Conservation (phyloP, 768 basidiomycete genomes). For the Coprinopsis sp. region DNA sequence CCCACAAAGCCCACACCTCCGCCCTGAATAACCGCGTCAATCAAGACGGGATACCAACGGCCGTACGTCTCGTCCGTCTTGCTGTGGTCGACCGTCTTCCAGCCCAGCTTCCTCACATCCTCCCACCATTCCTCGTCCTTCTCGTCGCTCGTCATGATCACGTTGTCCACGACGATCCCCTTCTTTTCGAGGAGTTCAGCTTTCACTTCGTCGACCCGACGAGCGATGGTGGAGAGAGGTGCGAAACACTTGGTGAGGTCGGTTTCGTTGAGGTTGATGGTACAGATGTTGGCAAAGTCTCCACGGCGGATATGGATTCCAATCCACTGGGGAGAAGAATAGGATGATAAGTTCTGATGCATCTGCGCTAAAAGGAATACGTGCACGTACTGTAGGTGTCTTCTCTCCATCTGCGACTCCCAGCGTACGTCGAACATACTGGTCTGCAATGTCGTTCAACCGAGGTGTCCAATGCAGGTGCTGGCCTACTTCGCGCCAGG, state of each 20-base stretch:
- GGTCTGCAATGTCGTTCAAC: conserved; percentile 37
- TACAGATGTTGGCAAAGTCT: conserved; percentile 48
- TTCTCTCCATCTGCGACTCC: conserved; percentile 29
- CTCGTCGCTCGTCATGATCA: conserved; percentile 66
- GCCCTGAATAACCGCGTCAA: conserved; percentile 70
- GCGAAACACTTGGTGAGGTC: conserved; percentile 46
- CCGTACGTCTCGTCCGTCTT: conserved; percentile 42
- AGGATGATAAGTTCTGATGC: background rate
- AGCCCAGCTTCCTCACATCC: conserved; percentile 43
- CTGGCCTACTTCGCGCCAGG: conserved; percentile 51
- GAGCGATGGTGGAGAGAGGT: conserved; percentile 44
- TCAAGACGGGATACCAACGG: conserved; percentile 62
- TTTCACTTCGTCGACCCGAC: conserved; percentile 51
- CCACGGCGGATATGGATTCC: conserved; percentile 51
- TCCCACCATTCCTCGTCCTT: conserved; percentile 50
- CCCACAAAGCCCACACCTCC: conserved; percentile 65
- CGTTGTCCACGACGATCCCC: conserved; percentile 41
- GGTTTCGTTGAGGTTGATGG: conserved; percentile 18
- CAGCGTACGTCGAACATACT: conserved; percentile 43
- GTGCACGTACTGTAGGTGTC: conserved; percentile 42
- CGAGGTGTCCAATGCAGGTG: conserved; percentile 44
- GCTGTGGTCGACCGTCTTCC: conserved; percentile 48
- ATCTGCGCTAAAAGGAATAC: background rate
- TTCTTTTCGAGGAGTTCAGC: conserved; percentile 40
- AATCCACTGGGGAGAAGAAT: conserved; percentile 41